These are phyloP conservation scores for Tetrapisispora pingtungensis DNA, from an alignment of 805 yeast genomes.

Conservation along the genomic window DNA sequence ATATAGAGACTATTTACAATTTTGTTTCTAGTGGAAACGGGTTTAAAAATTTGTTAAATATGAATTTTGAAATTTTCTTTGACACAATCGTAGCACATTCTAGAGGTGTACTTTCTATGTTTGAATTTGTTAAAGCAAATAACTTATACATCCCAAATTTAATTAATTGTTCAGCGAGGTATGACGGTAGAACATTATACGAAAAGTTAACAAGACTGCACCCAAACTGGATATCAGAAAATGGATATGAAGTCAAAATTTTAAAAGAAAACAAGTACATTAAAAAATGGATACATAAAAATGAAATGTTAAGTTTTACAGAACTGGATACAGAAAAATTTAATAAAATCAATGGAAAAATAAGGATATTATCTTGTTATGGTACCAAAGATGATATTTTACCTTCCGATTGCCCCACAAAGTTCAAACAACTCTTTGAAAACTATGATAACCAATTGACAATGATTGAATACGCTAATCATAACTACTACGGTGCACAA, in stretches of 20 bases:
- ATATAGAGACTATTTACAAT: constrained; percentile 39
- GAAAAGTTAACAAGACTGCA: constrained; percentile 29
- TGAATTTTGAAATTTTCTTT: constrained; percentile 30
- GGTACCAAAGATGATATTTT: constrained; percentile 61
- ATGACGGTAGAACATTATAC: constrained; percentile 37
- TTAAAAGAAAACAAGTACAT: constrained; percentile 43
- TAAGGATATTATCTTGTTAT: constrained; percentile 55
- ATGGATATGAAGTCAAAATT: constrained; percentile 32
- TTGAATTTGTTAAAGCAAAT: constrained; percentile 48
- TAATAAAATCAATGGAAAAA: constrained; percentile 33
- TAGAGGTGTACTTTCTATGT: constrained; percentile 68
- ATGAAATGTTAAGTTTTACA: constrained; percentile 44
- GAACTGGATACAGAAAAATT: constrained; percentile 37
- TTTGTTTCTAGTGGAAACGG: neutral
- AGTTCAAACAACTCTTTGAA: constrained; percentile 44
- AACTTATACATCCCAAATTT: constrained; percentile 44
- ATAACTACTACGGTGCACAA: constrained; percentile 56
- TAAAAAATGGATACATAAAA: constrained; percentile 34
- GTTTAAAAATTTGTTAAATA: constrained; percentile 2
- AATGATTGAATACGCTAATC: constrained; percentile 64
- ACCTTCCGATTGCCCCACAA: constrained; percentile 51
- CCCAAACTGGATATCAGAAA: constrained; percentile 33
- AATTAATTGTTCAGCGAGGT: constrained; percentile 69
- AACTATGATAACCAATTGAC: constrained; percentile 46
- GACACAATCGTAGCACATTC: constrained; percentile 67